These are phyloP conservation scores for Hansfordia pulvinata DNA, from an alignment of 2,329 filamentous ascomycete species.

Conservation along the genomic window DNA sequence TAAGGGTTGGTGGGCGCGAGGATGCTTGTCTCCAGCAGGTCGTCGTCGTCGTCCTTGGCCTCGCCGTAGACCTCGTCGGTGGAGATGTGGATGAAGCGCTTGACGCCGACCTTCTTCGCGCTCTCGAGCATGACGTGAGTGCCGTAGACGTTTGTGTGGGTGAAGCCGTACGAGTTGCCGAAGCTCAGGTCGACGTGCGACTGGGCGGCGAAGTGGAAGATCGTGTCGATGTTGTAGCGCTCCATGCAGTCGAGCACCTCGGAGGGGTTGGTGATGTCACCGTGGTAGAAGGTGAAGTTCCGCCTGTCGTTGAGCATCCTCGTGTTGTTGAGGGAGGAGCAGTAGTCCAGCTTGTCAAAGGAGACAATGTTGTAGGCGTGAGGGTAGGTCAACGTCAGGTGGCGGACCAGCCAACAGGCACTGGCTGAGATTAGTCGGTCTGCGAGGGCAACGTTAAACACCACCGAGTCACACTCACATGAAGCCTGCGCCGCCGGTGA, in stretches of 20 bases:
- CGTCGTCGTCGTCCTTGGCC: conserved; percentile 57
- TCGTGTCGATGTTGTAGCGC: conserved; percentile 60
- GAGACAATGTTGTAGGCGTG: conserved; percentile 66
- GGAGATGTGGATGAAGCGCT: conserved; percentile 67
- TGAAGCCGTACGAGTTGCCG: conserved; percentile 71
- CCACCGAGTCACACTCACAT: conserved; percentile 42
- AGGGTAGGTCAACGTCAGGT: conserved; percentile 62
- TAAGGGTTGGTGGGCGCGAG: conserved; percentile 74
- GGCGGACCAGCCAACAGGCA: conserved; percentile 72
- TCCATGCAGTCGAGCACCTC: conserved; percentile 61
- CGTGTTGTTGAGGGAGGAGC: conserved; percentile 69
- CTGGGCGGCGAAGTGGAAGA: conserved; percentile 78
- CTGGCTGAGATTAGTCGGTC: conserved; percentile 25
- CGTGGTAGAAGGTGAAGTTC: conserved; percentile 71
- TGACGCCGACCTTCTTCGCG: conserved; percentile 56
- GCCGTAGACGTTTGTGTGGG: conserved; percentile 68
- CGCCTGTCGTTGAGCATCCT: conserved; percentile 48
- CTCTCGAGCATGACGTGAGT: conserved; percentile 75
- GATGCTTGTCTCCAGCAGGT: conserved; percentile 59
- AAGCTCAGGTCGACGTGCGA: conserved; percentile 76
- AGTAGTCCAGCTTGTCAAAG: conserved; percentile 78
- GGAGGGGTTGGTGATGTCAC: conserved; percentile 59
- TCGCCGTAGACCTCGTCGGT: conserved; percentile 83
- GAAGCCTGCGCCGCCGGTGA: conserved; percentile 75
- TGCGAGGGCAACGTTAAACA: conserved; percentile 2